Evolutionary conservation across 257 asterid species (phyloP).

Genomic region (Lavandula angustifolia): DNA sequence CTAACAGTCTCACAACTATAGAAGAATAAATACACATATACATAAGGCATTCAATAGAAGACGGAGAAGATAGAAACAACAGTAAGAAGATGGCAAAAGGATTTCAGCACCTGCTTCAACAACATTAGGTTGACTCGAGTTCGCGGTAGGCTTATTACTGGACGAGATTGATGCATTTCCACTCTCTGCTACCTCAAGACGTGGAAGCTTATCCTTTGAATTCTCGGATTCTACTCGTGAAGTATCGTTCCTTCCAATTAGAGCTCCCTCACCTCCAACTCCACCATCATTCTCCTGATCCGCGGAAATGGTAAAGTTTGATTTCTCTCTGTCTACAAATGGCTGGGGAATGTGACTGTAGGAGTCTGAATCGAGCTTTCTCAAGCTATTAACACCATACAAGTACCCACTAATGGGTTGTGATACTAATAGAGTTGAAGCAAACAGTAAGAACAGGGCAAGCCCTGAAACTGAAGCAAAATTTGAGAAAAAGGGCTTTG

Average conservation of each 20-base stretch:
- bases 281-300: constrained; percentile 31
- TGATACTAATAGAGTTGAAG: constrained; percentile 67
- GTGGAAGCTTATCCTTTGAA: constrained; percentile 31
- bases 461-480: constrained; percentile 65
- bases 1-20: no score
- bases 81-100: constrained; percentile 10
- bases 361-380: constrained; percentile 28
- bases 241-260: constrained; percentile 28
- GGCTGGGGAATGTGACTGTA: constrained; percentile 17
- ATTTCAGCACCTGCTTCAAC: constrained; percentile 52
- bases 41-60: neutral
- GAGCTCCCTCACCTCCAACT: constrained; percentile 28
- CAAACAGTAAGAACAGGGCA: constrained; percentile 65
- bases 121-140: constrained; percentile 35
- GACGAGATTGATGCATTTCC: constrained; percentile 29
- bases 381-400: constrained; percentile 41
- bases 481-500: constrained; percentile 54
- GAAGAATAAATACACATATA: no score
- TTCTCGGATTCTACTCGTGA: constrained; percentile 31
- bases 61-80: neutral
- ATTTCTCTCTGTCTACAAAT: constrained; percentile 24
- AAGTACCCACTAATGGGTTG: constrained; percentile 63
- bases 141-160: constrained; percentile 26
- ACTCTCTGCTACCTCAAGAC: constrained; percentile 28
- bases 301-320: constrained; percentile 21